phyloP scores from a whole-genome alignment of 2,329 filamentous ascomycete genomes.

The Epichloe bromicola region DNA sequence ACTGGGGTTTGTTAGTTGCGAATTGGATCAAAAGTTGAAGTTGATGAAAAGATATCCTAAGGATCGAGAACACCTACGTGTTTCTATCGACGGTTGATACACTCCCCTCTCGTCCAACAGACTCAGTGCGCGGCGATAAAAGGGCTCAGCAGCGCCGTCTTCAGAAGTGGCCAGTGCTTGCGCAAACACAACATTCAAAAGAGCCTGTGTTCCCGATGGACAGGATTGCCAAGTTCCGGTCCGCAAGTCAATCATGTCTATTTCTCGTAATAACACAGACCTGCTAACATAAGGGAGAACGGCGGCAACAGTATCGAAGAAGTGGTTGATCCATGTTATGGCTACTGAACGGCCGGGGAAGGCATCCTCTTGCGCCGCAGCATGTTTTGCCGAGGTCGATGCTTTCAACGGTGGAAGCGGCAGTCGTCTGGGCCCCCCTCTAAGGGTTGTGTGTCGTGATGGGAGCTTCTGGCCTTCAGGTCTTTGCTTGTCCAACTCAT shows the following conservation, averaged over 20 bases:
- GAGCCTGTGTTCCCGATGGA: slow-evolving; percentile 7
- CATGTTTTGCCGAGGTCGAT: background rate
- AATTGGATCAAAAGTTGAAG: no score
- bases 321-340: slow-evolving; percentile 11
- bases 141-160: slow-evolving; percentile 12
- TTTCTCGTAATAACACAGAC: slow-evolving; percentile 9
- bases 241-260: slow-evolving; percentile 8
- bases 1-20: slow-evolving; percentile 10
- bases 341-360: slow-evolving; percentile 10
- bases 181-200: slow-evolving; percentile 17
- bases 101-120: slow-evolving; percentile 15
- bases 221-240: slow-evolving; percentile 6
- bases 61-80: slow-evolving; percentile 4
- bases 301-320: slow-evolving; percentile 18
- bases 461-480: slow-evolving; percentile 6
- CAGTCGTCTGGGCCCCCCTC: background rate
- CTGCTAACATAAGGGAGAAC: slow-evolving; percentile 15
- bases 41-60: no score
- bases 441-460: background rate
- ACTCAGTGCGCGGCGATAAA: slow-evolving; percentile 14
- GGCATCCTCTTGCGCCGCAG: background rate
- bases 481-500: slow-evolving; percentile 11
- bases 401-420: background rate
- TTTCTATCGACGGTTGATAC: slow-evolving; percentile 10
- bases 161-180: slow-evolving; percentile 13